Percentiles rank a stretch among this genome's conserved stretches.
Evolutionary conservation across 805 yeast species (phyloP).

Genomic region (Kuraishia ogatae): DNA sequence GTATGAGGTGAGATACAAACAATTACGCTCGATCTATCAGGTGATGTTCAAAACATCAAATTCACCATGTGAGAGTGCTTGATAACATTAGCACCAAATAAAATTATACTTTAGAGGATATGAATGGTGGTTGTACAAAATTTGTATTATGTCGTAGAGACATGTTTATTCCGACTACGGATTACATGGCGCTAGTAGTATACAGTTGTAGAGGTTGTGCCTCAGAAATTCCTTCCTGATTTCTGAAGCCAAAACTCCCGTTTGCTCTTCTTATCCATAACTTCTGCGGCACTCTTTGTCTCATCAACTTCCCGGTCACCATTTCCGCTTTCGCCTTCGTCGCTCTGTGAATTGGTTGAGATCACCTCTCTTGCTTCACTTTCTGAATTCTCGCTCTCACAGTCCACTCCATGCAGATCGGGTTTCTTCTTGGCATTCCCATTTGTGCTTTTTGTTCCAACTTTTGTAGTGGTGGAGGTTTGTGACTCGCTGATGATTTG

Average conservation of each 20-base stretch:
- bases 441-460: conserved; percentile 7
- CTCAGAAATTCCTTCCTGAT: conserved; percentile 14
- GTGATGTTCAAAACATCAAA: too few species aligned
- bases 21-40: too few species aligned
- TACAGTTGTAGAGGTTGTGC: background rate
- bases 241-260: conserved; percentile 32
- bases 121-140: too few species aligned
- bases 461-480: background rate
- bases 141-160: background rate
- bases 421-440: conserved; percentile 9
- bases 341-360: background rate
- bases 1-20: too few species aligned
- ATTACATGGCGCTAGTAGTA: background rate
- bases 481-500: conserved; percentile 4
- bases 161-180: too few species aligned
- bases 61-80: too few species aligned
- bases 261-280: conserved; percentile 9
- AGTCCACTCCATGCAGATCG: background rate
- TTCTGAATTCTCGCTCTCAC: background rate
- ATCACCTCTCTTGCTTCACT: conserved; percentile 1
- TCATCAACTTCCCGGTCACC: background rate
- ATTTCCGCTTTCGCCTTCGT: conserved; percentile 3
- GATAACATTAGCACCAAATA: too few species aligned
- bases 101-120: too few species aligned
- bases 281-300: conserved; percentile 3